phyloP scores from a whole-genome alignment of 352 stramenopile genomes.

The Globisporangium cystogenes region DNA sequence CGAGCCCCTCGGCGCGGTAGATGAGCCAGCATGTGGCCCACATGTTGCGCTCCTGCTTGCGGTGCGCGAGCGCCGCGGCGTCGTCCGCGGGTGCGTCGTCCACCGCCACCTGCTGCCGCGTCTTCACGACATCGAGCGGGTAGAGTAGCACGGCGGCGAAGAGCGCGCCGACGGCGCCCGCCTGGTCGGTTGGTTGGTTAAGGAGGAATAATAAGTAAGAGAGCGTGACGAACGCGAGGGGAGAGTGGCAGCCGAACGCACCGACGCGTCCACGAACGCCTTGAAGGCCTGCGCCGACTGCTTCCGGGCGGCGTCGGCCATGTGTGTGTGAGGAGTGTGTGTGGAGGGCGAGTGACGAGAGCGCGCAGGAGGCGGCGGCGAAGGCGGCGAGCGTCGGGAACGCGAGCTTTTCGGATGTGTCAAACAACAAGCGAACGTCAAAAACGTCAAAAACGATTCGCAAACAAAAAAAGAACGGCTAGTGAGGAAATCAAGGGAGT shows the following conservation, averaged over 20 bases:
- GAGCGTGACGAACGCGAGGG: not conserved
- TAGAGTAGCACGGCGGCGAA: slow-evolving; percentile 72
- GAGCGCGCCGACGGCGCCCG: slow-evolving; percentile 69
- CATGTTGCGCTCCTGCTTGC: slow-evolving; percentile 43
- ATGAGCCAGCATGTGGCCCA: slow-evolving; percentile 57
- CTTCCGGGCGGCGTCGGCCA: slow-evolving; percentile 18
- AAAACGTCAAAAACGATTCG: no score
- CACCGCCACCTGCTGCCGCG: slow-evolving; percentile 53
- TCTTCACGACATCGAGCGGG: slow-evolving; percentile 76
- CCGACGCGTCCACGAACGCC: slow-evolving; percentile 72
- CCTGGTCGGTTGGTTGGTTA: slow-evolving; percentile 17
- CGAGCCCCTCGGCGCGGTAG: slow-evolving; percentile 54
- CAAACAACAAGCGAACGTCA: no score
- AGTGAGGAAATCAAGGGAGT: no score
- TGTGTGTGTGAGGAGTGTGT: no score
- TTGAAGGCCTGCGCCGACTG: slow-evolving; percentile 50
- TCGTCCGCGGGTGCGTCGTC: slow-evolving; percentile 22
- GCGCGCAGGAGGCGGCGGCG: no score
- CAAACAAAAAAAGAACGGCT: no score
- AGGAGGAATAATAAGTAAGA: slow-evolving; percentile 4
- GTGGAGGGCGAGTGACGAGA: no score
- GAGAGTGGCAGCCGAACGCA: slow-evolving; percentile 18
- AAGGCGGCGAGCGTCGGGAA: no score
- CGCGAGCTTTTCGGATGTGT: no score
- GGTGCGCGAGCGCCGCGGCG: slow-evolving; percentile 18